A percentile compares a stretch with the other conserved stretches of the same genome.
Conservation (phyloP, 805 yeast genomes). For the Saturnispora hagleri region DNA sequence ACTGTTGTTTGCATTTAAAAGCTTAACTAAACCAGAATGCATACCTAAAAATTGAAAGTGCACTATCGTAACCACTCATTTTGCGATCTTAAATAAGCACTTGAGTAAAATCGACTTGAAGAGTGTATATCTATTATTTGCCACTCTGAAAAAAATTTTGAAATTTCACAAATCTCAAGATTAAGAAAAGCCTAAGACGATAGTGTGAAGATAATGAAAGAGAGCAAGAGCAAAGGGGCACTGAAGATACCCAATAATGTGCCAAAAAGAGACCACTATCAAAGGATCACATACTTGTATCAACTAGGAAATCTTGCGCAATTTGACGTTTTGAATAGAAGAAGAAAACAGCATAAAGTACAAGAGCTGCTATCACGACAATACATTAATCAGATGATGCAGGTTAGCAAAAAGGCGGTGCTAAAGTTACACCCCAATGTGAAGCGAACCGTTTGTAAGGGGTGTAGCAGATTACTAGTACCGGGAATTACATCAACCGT, state of each 20-base stretch:
- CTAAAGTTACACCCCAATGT: slow-evolving; percentile 52
- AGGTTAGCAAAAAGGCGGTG: slow-evolving; percentile 61
- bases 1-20: not conserved
- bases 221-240: not conserved
- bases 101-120: not conserved
- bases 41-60: slow-evolving; percentile 90
- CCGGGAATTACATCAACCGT: slow-evolving; percentile 38
- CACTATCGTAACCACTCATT: slow-evolving; percentile 99
- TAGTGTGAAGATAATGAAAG: not conserved
- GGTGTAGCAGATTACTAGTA: slow-evolving; percentile 43
- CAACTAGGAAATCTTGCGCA: slow-evolving; percentile 42
- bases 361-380: slow-evolving; percentile 34
- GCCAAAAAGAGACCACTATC: slow-evolving; percentile 50
- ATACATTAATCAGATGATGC: slow-evolving; percentile 44
- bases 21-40: slow-evolving; percentile 24
- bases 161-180: not conserved
- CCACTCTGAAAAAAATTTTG: not conserved
- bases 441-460: slow-evolving; percentile 63
- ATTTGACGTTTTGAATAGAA: slow-evolving; percentile 6
- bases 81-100: not conserved
- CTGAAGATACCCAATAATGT: slow-evolving; percentile 31
- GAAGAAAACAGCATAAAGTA: slow-evolving; percentile 6
- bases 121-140: not conserved
- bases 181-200: not conserved
- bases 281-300: slow-evolving; percentile 49